Conservation (phyloP, 2,329 filamentous ascomycete species). For the Trichoderma gracile region DNA sequence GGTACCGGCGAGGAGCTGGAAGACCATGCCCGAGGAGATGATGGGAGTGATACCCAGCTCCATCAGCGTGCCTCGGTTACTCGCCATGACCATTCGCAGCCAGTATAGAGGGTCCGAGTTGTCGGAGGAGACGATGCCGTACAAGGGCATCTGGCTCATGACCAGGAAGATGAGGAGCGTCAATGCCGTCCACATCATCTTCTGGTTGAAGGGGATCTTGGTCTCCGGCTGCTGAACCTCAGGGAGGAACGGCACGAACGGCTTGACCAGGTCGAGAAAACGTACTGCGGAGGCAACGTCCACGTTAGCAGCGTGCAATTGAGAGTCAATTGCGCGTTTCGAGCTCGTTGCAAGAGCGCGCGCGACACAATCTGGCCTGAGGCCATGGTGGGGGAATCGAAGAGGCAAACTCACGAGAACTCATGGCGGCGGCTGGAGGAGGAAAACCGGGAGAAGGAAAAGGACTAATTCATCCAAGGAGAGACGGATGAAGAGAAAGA, state of each 20-base stretch:
- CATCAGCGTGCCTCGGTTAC: conserved; percentile 96
- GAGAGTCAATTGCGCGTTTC: conserved; percentile 34
- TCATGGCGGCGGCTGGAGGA: conserved; percentile 50
- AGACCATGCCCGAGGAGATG: conserved; percentile 99
- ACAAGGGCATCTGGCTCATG: conserved; percentile 99
- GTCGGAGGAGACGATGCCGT: conserved; percentile 98
- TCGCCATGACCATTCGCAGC: conserved; percentile 99
- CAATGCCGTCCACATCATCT: conserved; percentile 91
- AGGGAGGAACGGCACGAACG: conserved; percentile 98
- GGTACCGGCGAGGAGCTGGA: conserved; percentile 98
- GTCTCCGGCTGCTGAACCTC: conserved; percentile 98
- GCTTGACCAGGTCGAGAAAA: conserved; percentile 99
- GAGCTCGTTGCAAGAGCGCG: conserved; percentile 22
- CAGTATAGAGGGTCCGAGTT: conserved; percentile 99
- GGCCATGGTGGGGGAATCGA: conserved; percentile 18
- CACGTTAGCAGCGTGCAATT: conserved; percentile 34
- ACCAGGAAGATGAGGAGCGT: conserved; percentile 98
- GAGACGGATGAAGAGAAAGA: conserved; percentile 35
- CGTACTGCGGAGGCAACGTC: conserved; percentile 64
- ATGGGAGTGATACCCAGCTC: conserved; percentile 97
- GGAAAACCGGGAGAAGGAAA: conserved; percentile 41
- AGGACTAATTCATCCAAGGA: conserved; percentile 43
- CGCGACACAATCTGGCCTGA: conserved; percentile 29
- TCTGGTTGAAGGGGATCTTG: conserved; percentile 98
- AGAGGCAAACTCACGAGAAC: conserved; percentile 51